Base-by-base conservation (phyloP, 2,329 filamentous ascomycete genomes). In the Fusarium siculi region DNA sequence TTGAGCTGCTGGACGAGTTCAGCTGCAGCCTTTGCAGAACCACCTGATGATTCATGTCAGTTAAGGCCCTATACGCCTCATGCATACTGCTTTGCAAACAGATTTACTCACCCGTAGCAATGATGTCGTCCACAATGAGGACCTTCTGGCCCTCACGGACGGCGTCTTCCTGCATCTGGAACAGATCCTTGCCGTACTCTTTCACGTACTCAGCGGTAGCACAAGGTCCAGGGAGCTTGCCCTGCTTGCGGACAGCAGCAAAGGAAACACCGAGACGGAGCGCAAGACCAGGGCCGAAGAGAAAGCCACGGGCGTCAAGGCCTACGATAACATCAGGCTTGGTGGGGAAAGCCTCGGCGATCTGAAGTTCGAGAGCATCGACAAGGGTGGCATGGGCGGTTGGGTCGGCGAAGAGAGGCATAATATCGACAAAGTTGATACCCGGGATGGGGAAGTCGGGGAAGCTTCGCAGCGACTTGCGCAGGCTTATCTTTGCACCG, bases 391-490 rank as follows among this genome's bases (percentile, higher is more conserved):
- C 87, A 85, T 98, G 96, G 70, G 93, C 87, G 57, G 82, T 80
- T 62, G 92, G 91, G 80, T 94, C 89, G 81, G 93, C 91, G 87
- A 99, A 98, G 81, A 98, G 92, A 70, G 96, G 96, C 83, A 99
- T 92, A 84, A 99, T 98, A 82, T 99, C 96, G 86, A 98, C 94
- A 84, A 99, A 99, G 79, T 97, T 88, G 81, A 99, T 96, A 82
- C 96, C 96, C 50, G 93, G 91, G 75, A 93, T 92, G 67, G 96
- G 96, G 86, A 98, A 98, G 87, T 98, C 94, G 79, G 91, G 90
- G 85, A 94, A 97, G 82, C 95, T 92, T 83, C 93, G 93, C 77
- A 98, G 90, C 68, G 92, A 90, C 76, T 85, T 84, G 80, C 91
- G 84, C 87, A 87, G 95, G 88, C 84, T 92, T 88, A 91, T 85